Base-by-base conservation (phyloP, 345 rosid genomes). In the Eucalyptus marginata region DNA sequence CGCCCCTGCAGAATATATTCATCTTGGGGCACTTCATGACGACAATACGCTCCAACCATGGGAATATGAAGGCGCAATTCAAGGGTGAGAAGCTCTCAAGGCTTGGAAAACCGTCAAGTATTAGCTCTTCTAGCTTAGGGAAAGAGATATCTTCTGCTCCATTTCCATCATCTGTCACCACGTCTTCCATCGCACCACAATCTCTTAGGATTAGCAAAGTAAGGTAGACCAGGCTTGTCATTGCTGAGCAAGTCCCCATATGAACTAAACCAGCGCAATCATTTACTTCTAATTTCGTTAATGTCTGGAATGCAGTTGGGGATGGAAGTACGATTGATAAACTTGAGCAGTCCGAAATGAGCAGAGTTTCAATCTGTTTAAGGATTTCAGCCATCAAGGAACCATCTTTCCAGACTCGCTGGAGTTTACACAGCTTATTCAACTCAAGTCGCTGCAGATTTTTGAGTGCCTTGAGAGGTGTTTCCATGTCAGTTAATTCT, bases 371-470 rank as follows among this genome's bases (percentile, higher is more conserved):
- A 5, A 62, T 29, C 17, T 7, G 68, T 3, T 62, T 6, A 2
- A 27, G 33, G 2, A 27, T 62, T 27, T 27, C 33, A 62, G 1
- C 9, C 33, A 62, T 62, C 7, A 62, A 62, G 31, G 68, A 64
- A 5, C 36, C 36, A 64, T 29, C 71, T 29, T n/a, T n/a, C 76
- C 10, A n/a, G 4, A 7, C 3, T 6, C 20, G 76, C 5, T 31
- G 4, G 1, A n/a, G 5, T 10, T n/a, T 7, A 14, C 2, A 4
- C 5, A 17, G 43, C 2, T 3, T 13, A 2, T 3, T 0, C 0
- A 68, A 5, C 0, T 1, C 0, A 64, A 64, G 36, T 3, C 0
- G 36, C 5, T 0, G 4, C 0, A 64, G 8, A n/a, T 64, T n/a
- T n/a, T 1, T 4, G 2, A 64, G 10, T 29, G 8, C 8, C 1